These are phyloP conservation scores for Apophysomyces sp. DNA, from an alignment of 371 early-diverging fungal species.

Conservation along the genomic window DNA sequence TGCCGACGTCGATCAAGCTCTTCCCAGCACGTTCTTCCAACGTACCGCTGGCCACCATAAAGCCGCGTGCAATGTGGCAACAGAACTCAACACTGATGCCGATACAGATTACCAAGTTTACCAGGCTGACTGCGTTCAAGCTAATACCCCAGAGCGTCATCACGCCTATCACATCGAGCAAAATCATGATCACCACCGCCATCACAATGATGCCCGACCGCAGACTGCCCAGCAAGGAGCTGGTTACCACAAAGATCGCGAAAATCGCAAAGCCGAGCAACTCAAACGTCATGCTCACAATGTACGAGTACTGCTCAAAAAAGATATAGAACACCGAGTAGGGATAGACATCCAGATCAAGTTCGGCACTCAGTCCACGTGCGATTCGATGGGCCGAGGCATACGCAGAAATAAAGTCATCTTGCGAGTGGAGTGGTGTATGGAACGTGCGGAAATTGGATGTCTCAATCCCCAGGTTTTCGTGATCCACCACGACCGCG, in stretches of 20 bases:
- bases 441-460: constrained; percentile 76
- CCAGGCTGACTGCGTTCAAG: constrained; percentile 73
- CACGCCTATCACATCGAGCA: constrained; percentile 64
- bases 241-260: constrained; percentile 62
- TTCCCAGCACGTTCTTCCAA: constrained; percentile 47
- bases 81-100: constrained; percentile 83
- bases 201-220: constrained; percentile 63
- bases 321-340: constrained; percentile 79
- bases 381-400: constrained; percentile 67
- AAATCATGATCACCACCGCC: constrained; percentile 61
- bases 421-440: constrained; percentile 61
- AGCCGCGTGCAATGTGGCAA: constrained; percentile 69
- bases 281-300: constrained; percentile 56
- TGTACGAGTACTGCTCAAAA: constrained; percentile 74
- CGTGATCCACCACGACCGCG: constrained; percentile 43
- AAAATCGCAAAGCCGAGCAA: constrained; percentile 56
- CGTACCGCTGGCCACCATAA: constrained; percentile 51
- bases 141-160: constrained; percentile 70
- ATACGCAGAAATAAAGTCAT: constrained; percentile 68
- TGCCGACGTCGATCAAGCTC: constrained; percentile 66
- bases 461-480: constrained; percentile 38
- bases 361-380: constrained; percentile 42
- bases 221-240: constrained; percentile 54
- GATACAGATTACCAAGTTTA: constrained; percentile 74
- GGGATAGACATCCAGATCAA: constrained; percentile 60